Percentiles rank a stretch among this genome's conserved stretches.
phyloP scores from a whole-genome alignment of 495 filamentous ascomycete species.

The Hamigera avellanea region DNA sequence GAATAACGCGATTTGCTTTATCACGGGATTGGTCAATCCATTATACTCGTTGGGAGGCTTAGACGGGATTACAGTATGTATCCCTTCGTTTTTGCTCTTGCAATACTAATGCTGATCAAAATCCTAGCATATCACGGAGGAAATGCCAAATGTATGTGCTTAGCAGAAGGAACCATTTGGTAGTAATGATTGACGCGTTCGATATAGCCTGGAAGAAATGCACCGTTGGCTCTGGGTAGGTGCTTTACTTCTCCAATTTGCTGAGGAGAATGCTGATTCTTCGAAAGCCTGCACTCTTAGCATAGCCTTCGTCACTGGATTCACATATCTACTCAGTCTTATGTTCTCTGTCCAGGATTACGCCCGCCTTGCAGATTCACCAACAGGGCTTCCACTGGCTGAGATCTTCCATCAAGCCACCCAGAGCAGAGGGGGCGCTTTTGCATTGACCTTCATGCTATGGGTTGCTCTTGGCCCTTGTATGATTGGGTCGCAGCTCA shows the following conservation, averaged over 20 bases:
- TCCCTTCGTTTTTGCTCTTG: slow-evolving; percentile 14
- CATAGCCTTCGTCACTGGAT: slow-evolving; percentile 34
- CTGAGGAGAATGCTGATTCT: background rate
- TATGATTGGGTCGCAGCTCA: slow-evolving; percentile 42
- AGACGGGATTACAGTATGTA: slow-evolving; percentile 33
- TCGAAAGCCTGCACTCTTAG: slow-evolving; percentile 21
- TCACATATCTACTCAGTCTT: slow-evolving; percentile 31
- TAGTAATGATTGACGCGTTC: background rate
- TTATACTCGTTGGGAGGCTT: slow-evolving; percentile 67
- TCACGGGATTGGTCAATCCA: slow-evolving; percentile 66
- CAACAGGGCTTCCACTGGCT: slow-evolving; percentile 55
- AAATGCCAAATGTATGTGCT: slow-evolving; percentile 52
- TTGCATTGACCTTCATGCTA: slow-evolving; percentile 46
- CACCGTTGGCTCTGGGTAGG: slow-evolving; percentile 21
- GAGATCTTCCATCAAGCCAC: slow-evolving; percentile 67
- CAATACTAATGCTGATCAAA: background rate
- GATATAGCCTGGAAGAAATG: slow-evolving; percentile 17
- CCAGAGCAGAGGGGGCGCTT: slow-evolving; percentile 44
- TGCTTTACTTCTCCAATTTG: background rate
- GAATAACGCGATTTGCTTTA: slow-evolving; percentile 59
- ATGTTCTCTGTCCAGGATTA: slow-evolving; percentile 38
- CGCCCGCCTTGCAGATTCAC: slow-evolving; percentile 16
- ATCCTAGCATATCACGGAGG: slow-evolving; percentile 63
- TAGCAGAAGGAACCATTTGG: slow-evolving; percentile 2
- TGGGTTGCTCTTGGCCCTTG: slow-evolving; percentile 36